These are phyloP conservation scores for Mortierella sp. DNA, from an alignment of 371 early-diverging fungal species.

Conservation along the genomic window DNA sequence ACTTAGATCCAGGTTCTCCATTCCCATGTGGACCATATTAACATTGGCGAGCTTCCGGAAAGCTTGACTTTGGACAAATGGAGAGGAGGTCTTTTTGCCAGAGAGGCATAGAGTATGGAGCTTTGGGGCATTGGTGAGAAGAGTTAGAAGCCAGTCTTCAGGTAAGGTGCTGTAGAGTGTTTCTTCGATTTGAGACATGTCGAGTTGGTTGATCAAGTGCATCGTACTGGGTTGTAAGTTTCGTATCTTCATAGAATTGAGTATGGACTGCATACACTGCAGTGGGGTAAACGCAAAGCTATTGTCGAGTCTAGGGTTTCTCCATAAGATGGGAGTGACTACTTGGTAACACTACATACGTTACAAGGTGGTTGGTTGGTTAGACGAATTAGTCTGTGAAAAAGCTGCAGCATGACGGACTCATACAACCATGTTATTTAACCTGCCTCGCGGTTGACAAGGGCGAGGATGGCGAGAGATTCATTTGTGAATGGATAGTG, in stretches of 20 bases:
- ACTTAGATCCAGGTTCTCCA: conserved; percentile 44
- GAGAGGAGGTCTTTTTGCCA: conserved; percentile 45
- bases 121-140: conserved; percentile 34
- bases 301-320: conserved; percentile 28
- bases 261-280: conserved; percentile 41
- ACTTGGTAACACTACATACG: conserved; percentile 31
- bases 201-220: conserved; percentile 25
- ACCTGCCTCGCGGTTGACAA: conserved; percentile 49
- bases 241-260: conserved; percentile 18
- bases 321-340: conserved; percentile 35
- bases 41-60: conserved; percentile 41
- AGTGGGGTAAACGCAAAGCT: conserved; percentile 42
- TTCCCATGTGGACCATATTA: conserved; percentile 19
- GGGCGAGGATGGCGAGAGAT: conserved; percentile 24
- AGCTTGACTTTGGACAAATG: conserved; percentile 37
- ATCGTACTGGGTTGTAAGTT: conserved; percentile 19
- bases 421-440: not conserved
- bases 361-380: not conserved
- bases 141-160: conserved; percentile 45
- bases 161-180: conserved; percentile 45
- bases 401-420: not conserved
- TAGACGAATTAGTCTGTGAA: not conserved
- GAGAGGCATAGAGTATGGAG: conserved; percentile 43
- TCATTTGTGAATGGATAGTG: conserved; percentile 31
- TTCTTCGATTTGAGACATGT: conserved; percentile 38